Conservation (phyloP, 495 filamentous ascomycete species). For the Penicillium lividum region DNA sequence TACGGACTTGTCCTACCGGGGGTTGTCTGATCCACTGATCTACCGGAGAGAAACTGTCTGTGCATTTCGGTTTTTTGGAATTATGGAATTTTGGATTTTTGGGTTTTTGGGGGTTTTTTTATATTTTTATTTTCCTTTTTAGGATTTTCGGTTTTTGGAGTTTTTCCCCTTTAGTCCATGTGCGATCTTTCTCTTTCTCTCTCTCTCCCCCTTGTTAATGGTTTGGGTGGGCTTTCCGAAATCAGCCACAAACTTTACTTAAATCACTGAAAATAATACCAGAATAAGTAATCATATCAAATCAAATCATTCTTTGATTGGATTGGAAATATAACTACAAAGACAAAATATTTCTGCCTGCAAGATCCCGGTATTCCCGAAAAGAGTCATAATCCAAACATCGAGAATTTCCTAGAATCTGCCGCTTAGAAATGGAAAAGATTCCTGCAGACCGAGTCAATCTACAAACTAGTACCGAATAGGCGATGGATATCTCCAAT, state of each 20-base stretch:
- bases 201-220: neutral
- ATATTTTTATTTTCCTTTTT: neutral
- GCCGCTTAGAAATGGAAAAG: slow-evolving; percentile 1
- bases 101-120: neutral
- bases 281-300: neutral
- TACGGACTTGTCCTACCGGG: slow-evolving; percentile 5
- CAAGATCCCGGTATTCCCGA: neutral
- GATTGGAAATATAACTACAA: neutral
- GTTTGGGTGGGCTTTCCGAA: neutral
- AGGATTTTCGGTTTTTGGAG: neutral
- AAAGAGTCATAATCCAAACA: slow-evolving; percentile 5
- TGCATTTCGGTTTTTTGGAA: slow-evolving; percentile 3
- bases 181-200: neutral
- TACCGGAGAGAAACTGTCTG: slow-evolving; percentile 3
- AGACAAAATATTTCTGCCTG: slow-evolving; percentile 5
- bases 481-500: slow-evolving; percentile 12
- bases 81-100: neutral
- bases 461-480: slow-evolving; percentile 13
- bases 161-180: neutral
- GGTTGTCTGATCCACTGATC: slow-evolving; percentile 7
- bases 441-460: slow-evolving; percentile 1
- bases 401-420: neutral
- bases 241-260: neutral
- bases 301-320: slow-evolving; percentile 2
- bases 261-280: neutral